phyloP scores from a whole-genome alignment of 2,329 filamentous ascomycete species.

The Colletotrichum higginsianum region DNA sequence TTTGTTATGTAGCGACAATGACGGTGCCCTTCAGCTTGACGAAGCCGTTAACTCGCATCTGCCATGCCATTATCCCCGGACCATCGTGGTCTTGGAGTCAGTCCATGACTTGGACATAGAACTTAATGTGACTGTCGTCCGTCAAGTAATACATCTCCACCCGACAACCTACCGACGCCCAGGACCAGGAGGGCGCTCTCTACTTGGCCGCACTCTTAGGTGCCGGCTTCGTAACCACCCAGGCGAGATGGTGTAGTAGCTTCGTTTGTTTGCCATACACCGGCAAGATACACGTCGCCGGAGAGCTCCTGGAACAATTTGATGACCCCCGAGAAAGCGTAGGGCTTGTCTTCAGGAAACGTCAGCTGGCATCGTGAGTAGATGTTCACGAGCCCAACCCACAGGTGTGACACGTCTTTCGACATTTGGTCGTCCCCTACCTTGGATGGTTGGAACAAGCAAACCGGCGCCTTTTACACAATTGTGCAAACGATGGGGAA shows the following conservation, averaged over 20 bases:
- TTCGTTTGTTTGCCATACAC: conserved; percentile 19
- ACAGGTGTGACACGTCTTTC: neutral
- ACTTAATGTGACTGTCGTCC: no score
- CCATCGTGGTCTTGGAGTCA: no score
- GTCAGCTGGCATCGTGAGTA: neutral
- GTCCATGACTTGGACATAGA: no score
- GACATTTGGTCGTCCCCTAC: neutral
- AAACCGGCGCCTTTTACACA: neutral
- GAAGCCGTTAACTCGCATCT: no score
- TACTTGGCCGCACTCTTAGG: neutral
- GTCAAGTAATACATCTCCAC: no score
- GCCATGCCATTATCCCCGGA: no score
- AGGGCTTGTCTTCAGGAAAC: neutral
- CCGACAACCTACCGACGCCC: neutral
- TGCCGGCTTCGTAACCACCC: conserved; percentile 47
- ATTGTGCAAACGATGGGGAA: neutral
- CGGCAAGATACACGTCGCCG: conserved; percentile 21
- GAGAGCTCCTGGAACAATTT: conserved; percentile 15
- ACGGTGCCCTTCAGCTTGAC: no score
- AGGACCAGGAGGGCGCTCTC: neutral
- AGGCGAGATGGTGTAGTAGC: conserved; percentile 6
- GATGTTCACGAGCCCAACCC: neutral
- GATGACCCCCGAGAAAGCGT: conserved; percentile 16
- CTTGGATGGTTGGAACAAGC: neutral
- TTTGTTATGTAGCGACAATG: no score